Evolutionary conservation across 495 filamentous ascomycete species (phyloP), one percentile per base, ranked within the genome.

Genomic region (Cenococcum geophilum): DNA sequence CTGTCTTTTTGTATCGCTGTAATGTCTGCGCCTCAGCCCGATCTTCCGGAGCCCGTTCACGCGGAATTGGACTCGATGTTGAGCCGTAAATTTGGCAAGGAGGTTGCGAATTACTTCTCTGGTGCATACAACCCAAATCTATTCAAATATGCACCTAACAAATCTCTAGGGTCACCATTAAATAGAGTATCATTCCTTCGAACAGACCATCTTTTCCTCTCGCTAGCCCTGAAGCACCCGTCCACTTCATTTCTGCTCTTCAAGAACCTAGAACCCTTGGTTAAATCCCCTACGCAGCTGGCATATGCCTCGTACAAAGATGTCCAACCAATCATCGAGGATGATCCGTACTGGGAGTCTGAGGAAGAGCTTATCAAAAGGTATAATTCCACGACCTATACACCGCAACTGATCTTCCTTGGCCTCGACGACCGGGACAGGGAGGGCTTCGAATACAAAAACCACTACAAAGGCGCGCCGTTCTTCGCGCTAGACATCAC

Each of bases 81-180:
- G 66, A 83, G 86, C 47, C 81, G 86, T 51, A 93, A 88, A 61
- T 97, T 96, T 73, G 93, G 93, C 68, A 86, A 79, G 65, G 93
- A 97, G 76, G 84, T 90, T 12, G 84, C 87, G 65, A 97, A 98
- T 76, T 98, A 97, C 81, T 97, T 96, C 78, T 88, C 89, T 60
- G 90, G 91, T 80, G 83, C 27, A 14, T 22, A n/a, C 22, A 27
- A 32, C 20, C n/a, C 22, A 11, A 18, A 23, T 22, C 35, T 60
- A n/a, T 37, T 21, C 50, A 22, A 47, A 34, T 20, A 25, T 27
- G 22, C 22, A 27, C 57, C 22, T 47, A 23, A 57, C 43, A 59
- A 53, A 35, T n/a, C 10, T 22, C 14, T 58, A 88, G 86, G 86
- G 60, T 87, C 84, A 9, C 86, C 86, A 0, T 73, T 90, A 32